Evolutionary conservation across 352 stramenopile genomes (phyloP).

Genomic region (Blastocystis hominis): DNA sequence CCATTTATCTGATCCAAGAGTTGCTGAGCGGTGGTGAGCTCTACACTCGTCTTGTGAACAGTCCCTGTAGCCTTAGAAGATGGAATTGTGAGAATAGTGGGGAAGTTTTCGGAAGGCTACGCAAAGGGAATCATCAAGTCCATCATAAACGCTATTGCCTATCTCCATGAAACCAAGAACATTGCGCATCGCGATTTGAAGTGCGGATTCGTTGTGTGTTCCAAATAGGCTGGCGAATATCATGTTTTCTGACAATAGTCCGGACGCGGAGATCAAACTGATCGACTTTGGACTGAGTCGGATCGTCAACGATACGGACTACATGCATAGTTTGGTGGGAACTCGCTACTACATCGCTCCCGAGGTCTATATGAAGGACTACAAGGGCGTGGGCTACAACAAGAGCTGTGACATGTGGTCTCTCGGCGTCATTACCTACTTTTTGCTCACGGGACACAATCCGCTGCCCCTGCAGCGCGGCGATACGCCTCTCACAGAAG

Average conservation of each 20-base stretch:
- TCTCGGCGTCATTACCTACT: conserved; percentile 24
- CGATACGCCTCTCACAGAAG: neutral
- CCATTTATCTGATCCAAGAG: conserved; percentile 27
- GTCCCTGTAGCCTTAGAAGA: neutral
- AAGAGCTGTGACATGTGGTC: conserved; percentile 48
- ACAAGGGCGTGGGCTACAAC: conserved; percentile 66
- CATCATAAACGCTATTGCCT: conserved; percentile 28
- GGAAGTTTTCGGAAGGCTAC: conserved; percentile 29
- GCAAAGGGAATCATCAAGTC: conserved; percentile 11
- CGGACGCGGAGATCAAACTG: conserved; percentile 38
- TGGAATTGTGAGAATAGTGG: neutral
- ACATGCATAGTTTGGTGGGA: conserved; percentile 57
- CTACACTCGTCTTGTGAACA: conserved; percentile 34
- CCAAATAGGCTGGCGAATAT: conserved; percentile 59
- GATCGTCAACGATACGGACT: conserved; percentile 72
- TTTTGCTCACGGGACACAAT: conserved; percentile 24
- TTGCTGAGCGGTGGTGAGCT: conserved; percentile 9
- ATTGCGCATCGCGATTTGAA: conserved; percentile 41
- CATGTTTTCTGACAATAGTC: conserved; percentile 18
- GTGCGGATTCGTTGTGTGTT: neutral
- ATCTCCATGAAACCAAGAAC: conserved; percentile 43
- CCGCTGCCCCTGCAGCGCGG: neutral
- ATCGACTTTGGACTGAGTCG: conserved; percentile 55
- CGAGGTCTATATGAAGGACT: conserved; percentile 41
- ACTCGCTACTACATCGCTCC: conserved; percentile 51